Evolutionary conservation across 208 protist genomes (phyloP).

Genomic region (Leishmania guyanensis): DNA sequence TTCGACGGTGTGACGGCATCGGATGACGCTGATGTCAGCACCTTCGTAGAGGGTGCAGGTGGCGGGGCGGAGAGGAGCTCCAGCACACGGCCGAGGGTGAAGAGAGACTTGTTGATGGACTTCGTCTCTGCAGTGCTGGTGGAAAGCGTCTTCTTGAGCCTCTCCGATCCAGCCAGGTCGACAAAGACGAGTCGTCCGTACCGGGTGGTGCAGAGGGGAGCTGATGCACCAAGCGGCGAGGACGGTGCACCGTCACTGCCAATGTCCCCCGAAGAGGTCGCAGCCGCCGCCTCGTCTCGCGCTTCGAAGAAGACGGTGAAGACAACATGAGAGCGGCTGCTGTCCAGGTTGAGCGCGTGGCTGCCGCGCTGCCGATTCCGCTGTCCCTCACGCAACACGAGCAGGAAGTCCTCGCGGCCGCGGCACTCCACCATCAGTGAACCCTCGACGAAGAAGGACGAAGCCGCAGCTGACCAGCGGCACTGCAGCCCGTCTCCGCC

Average conservation of each 20-base stretch:
- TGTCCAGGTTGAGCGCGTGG: slow-evolving; percentile 88
- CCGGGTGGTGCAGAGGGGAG: slow-evolving; percentile 8
- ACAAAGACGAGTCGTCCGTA: slow-evolving; percentile 91
- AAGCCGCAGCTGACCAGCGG: slow-evolving; percentile 69
- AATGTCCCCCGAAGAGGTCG: background rate
- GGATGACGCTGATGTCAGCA: background rate
- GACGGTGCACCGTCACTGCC: background rate
- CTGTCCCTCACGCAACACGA: slow-evolving; percentile 86
- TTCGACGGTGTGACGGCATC: background rate
- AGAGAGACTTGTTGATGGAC: slow-evolving; percentile 91
- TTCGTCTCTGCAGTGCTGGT: slow-evolving; percentile 68
- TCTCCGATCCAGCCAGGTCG: slow-evolving; percentile 95
- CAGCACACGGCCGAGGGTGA: slow-evolving; percentile 91
- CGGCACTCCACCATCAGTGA: slow-evolving; percentile 83
- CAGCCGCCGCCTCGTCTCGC: slow-evolving; percentile 10
- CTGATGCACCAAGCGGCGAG: background rate
- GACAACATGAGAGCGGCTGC: slow-evolving; percentile 90
- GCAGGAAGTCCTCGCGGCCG: slow-evolving; percentile 66
- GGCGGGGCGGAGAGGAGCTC: slow-evolving; percentile 58
- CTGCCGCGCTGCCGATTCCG: slow-evolving; percentile 67
- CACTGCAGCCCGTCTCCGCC: slow-evolving; percentile 49
- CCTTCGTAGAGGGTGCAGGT: background rate
- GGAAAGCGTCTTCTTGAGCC: slow-evolving; percentile 84
- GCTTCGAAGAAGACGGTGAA: slow-evolving; percentile 86
- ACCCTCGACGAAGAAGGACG: slow-evolving; percentile 87